Evolutionary conservation across 768 basidiomycete species (phyloP).

Genomic region (Leccinum truebloodii): DNA sequence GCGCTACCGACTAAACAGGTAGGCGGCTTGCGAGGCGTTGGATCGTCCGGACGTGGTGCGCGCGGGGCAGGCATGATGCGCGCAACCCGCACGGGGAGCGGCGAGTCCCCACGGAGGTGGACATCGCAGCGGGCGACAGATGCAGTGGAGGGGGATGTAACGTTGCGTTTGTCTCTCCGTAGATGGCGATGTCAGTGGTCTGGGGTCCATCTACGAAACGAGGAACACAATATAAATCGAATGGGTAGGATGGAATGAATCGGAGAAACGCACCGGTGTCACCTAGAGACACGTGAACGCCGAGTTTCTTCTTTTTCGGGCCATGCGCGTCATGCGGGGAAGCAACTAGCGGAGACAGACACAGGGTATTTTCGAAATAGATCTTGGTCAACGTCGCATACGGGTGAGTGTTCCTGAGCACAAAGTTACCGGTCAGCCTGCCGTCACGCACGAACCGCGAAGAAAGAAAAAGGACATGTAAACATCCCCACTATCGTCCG

Average conservation of each 20-base stretch:
- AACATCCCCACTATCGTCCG: slow-evolving; percentile 58
- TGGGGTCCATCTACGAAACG: slow-evolving; percentile 58
- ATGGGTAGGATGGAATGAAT: neutral
- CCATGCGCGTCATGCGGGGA: slow-evolving; percentile 24
- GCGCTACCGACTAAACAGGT: slow-evolving; percentile 20
- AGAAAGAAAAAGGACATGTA: slow-evolving; percentile 11
- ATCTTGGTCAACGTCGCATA: slow-evolving; percentile 57
- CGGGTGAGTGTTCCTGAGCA: slow-evolving; percentile 66
- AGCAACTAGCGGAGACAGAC: slow-evolving; percentile 41
- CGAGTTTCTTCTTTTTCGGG: slow-evolving; percentile 46
- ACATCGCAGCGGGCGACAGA: slow-evolving; percentile 16
- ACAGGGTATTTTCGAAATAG: slow-evolving; percentile 74
- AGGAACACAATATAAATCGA: neutral
- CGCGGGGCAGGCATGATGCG: slow-evolving; percentile 50
- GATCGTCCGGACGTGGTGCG: slow-evolving; percentile 71
- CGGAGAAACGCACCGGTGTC: slow-evolving; percentile 50
- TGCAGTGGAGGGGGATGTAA: slow-evolving; percentile 11
- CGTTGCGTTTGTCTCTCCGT: slow-evolving; percentile 37
- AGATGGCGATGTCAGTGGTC: slow-evolving; percentile 65
- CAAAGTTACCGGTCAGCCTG: neutral
- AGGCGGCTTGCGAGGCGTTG: slow-evolving; percentile 72
- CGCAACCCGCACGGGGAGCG: slow-evolving; percentile 50
- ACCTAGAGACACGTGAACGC: slow-evolving; percentile 69
- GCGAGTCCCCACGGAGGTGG: slow-evolving; percentile 25
- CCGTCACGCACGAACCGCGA: neutral